Evolutionary conservation across 371 early-diverging fungal genomes (phyloP).

Genomic region (Mucor plumbeus): DNA sequence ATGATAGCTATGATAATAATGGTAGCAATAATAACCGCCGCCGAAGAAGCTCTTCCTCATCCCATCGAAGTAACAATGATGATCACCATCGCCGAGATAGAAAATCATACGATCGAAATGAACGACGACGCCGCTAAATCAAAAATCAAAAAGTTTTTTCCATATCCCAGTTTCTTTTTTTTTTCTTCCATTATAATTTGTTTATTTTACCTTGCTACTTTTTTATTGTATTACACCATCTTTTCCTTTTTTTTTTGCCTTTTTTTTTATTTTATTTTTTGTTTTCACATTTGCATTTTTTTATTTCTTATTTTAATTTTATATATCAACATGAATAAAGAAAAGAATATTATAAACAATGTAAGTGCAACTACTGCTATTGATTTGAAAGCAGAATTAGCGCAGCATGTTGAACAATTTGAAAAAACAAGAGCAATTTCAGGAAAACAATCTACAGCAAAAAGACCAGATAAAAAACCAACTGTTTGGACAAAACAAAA

Average conservation of each 20-base stretch:
- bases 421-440: conserved; percentile 32
- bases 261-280: neutral
- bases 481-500: conserved; percentile 66
- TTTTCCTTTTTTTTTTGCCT: neutral
- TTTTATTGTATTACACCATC: neutral
- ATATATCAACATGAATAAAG: conserved; percentile 8
- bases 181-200: neutral
- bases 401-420: conserved; percentile 47
- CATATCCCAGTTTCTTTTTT: neutral
- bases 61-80: conserved; percentile 13
- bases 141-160: neutral
- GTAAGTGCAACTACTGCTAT: conserved; percentile 42
- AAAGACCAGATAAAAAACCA: conserved; percentile 51
- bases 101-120: conserved; percentile 3
- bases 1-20: neutral
- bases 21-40: neutral
- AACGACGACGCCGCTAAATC: conserved; percentile 16
- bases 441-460: conserved; percentile 40
- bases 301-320: neutral
- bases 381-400: conserved; percentile 48
- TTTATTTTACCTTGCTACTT: neutral
- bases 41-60: conserved; percentile 16
- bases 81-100: conserved; percentile 16
- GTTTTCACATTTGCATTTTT: neutral
- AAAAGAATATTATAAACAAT: conserved; percentile 26